These are phyloP conservation scores for Beta corolliflora DNA, from an alignment of 179 eudicot species.

Conservation along the genomic window DNA sequence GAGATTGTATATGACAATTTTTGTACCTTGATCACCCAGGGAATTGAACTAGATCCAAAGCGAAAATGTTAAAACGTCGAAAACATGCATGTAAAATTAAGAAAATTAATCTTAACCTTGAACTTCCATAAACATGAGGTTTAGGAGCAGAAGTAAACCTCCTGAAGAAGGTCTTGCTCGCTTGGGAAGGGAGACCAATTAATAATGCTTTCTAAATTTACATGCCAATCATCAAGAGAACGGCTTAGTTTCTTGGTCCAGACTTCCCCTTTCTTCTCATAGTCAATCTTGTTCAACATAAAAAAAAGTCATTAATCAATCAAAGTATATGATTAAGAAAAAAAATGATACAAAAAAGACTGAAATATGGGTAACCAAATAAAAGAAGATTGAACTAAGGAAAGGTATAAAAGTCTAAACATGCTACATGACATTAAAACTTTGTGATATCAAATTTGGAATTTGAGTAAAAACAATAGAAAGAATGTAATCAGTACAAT, in stretches of 20 bases:
- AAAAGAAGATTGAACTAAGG: no score
- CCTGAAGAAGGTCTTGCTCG: slow-evolving; percentile 62
- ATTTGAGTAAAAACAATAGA: no score
- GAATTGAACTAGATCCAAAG: slow-evolving; percentile 43
- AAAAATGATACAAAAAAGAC: no score
- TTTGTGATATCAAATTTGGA: no score
- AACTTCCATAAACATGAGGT: not conserved
- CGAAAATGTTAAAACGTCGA: not conserved
- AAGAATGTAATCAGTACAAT: no score
- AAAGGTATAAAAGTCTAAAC: no score
- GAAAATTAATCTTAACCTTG: not conserved
- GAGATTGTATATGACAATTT: slow-evolving; percentile 62
- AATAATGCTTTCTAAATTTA: slow-evolving; percentile 50
- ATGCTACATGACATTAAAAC: no score
- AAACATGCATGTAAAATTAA: not conserved
- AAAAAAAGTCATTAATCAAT: not conserved
- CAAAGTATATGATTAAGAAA: not conserved
- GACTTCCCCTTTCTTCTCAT: slow-evolving; percentile 45
- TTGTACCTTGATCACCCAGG: slow-evolving; percentile 58
- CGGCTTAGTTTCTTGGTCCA: slow-evolving; percentile 52
- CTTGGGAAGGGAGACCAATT: slow-evolving; percentile 68
- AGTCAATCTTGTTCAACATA: slow-evolving; percentile 50
- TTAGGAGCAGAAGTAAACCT: slow-evolving; percentile 37
- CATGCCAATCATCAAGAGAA: slow-evolving; percentile 53
- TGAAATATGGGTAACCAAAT: no score